phyloP scores from a whole-genome alignment of 257 asterid genomes.

The Salvia hispanica region DNA sequence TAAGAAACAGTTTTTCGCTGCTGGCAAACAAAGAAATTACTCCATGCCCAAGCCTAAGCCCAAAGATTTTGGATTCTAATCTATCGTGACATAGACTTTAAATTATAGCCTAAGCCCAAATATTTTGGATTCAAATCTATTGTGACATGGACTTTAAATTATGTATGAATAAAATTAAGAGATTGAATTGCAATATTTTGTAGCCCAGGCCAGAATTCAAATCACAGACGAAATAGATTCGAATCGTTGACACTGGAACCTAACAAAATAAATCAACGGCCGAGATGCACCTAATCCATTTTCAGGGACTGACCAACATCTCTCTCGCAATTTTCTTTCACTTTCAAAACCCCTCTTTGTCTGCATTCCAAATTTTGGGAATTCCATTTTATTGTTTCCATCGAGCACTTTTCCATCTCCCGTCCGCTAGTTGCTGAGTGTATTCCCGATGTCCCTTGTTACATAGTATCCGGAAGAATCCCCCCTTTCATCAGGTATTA shows the following conservation, averaged over 20 bases:
- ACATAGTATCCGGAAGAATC: slow-evolving; percentile 12
- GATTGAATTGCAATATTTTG: too few relatives aligned
- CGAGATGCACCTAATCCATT: background rate
- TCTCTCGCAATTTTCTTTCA: slow-evolving; percentile 20
- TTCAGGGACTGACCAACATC: background rate
- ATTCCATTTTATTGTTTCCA: background rate
- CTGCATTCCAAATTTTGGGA: slow-evolving; percentile 10
- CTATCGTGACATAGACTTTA: too few relatives aligned
- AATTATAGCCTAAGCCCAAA: too few relatives aligned
- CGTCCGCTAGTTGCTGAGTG: background rate
- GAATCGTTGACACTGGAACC: background rate
- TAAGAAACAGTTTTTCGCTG: too few relatives aligned
- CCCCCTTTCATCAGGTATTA: slow-evolving; percentile 25
- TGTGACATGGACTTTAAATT: too few relatives aligned
- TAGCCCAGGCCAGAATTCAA: too few relatives aligned
- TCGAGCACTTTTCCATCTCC: background rate
- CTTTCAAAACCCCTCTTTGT: slow-evolving; percentile 25
- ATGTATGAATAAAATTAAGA: too few relatives aligned
- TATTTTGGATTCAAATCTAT: too few relatives aligned
- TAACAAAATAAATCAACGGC: background rate
- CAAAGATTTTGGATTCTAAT: too few relatives aligned
- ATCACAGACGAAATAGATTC: too few relatives aligned
- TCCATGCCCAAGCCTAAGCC: too few relatives aligned
- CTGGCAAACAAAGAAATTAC: too few relatives aligned
- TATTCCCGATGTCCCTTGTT: slow-evolving; percentile 5